phyloP scores from a whole-genome alignment of 2,329 filamentous ascomycete genomes.

The Chalara sp. region DNA sequence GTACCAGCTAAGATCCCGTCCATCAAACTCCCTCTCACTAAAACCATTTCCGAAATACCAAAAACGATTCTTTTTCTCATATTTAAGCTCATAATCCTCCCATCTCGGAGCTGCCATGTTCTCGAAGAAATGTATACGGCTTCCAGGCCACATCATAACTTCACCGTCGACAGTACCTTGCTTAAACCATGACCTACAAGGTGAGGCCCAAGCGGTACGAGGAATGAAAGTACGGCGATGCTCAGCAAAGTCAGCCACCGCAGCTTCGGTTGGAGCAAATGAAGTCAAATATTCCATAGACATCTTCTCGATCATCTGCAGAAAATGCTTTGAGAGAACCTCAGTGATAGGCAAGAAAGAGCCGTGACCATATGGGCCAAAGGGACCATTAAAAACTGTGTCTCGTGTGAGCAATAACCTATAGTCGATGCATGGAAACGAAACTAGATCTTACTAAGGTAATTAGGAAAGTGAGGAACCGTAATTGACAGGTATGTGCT shows the following conservation, averaged over 20 bases:
- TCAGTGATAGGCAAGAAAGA: conserved; percentile 11
- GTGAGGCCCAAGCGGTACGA: conserved; percentile 16
- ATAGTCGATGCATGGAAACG: not conserved
- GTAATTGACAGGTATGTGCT: conserved; percentile 14
- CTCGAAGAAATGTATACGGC: not conserved
- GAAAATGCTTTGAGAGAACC: conserved; percentile 9
- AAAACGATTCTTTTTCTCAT: not conserved
- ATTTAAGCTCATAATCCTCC: not conserved
- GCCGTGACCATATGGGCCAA: conserved; percentile 11
- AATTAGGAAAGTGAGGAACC: conserved; percentile 16
- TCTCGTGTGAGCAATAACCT: not conserved
- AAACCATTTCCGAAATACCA: not conserved
- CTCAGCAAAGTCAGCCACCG: conserved; percentile 25
- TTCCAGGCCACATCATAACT: conserved; percentile 37
- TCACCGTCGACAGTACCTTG: conserved; percentile 11
- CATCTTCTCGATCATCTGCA: conserved; percentile 28
- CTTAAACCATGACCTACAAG: conserved; percentile 21
- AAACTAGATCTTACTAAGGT: conserved; percentile 15
- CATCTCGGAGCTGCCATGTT: not conserved
- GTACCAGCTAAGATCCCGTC: not conserved
- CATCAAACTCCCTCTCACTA: not conserved
- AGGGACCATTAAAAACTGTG: conserved; percentile 10
- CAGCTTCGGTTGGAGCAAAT: conserved; percentile 27
- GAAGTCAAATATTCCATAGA: conserved; percentile 27
- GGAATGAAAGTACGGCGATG: conserved; percentile 26